Conservation (phyloP, 768 basidiomycete genomes). For the Rhizopogon roseolus region DNA sequence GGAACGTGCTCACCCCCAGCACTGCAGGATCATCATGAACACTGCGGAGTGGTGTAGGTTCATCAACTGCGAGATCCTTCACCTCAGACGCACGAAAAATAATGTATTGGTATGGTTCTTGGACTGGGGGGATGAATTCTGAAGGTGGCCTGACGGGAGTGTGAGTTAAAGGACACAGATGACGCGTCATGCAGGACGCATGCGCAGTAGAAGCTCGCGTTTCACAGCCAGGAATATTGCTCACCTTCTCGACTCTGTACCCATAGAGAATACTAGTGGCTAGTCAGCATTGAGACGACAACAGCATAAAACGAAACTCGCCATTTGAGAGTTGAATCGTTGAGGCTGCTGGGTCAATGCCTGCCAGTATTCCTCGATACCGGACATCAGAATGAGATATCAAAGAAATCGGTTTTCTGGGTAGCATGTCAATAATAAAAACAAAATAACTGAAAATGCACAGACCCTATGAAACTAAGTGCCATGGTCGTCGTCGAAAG, state of each 20-base stretch:
- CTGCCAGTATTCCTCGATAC: constrained; percentile 82
- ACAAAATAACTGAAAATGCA: neutral
- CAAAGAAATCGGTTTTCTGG: constrained; percentile 83
- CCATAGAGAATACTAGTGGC: constrained; percentile 72
- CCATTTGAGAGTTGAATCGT: constrained; percentile 89
- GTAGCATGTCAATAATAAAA: constrained; percentile 9
- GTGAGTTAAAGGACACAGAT: constrained; percentile 23
- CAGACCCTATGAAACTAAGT: constrained; percentile 72
- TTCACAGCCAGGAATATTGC: constrained; percentile 17
- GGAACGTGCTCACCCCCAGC: constrained; percentile 56
- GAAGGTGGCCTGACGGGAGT: constrained; percentile 47
- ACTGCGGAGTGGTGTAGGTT: constrained; percentile 51
- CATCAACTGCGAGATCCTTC: constrained; percentile 84
- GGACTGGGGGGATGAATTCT: constrained; percentile 80
- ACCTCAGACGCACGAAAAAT: constrained; percentile 90
- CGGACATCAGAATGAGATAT: constrained; percentile 90
- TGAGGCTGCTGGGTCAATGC: constrained; percentile 79
- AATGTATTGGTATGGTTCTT: constrained; percentile 84
- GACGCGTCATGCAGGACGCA: neutral
- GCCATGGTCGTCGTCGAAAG: constrained; percentile 44
- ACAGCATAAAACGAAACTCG: constrained; percentile 22
- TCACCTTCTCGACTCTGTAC: constrained; percentile 79
- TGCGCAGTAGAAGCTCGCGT: neutral
- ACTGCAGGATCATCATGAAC: constrained; percentile 85
- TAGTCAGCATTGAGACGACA: neutral